A percentile compares a stretch with the other conserved stretches of the same genome.
phyloP scores from a whole-genome alignment of 2,329 filamentous ascomycete genomes.

The Fusarium aywerte region DNA sequence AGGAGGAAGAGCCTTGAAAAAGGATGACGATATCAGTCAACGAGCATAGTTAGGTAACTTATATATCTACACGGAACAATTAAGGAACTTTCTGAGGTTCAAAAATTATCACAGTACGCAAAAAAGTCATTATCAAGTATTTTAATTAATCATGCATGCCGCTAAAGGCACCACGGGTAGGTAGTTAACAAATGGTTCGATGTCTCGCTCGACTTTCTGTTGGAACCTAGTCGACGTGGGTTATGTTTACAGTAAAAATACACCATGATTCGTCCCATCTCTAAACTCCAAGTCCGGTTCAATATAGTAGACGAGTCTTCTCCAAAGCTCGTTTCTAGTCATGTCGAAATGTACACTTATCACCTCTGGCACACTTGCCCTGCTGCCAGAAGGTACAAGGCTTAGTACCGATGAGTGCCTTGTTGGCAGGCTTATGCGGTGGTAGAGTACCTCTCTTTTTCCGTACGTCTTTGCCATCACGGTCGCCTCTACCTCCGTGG shows the following conservation, averaged over 20 bases:
- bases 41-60: background rate
- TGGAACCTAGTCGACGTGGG: conserved; percentile 13
- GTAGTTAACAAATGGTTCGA: conserved; percentile 15
- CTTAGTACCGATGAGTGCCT: conserved; percentile 71
- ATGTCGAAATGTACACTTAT: conserved; percentile 79
- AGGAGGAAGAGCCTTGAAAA: background rate
- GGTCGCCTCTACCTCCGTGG: conserved; percentile 47
- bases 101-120: background rate
- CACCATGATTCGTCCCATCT: conserved; percentile 24
- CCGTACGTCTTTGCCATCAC: conserved; percentile 52
- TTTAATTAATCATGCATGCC: conserved; percentile 19
- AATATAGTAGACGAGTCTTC: conserved; percentile 16
- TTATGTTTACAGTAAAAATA: conserved; percentile 45
- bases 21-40: background rate
- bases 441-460: conserved; percentile 56
- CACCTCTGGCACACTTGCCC: conserved; percentile 77
- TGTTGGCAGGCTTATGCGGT: conserved; percentile 61
- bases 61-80: background rate
- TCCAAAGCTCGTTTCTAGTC: conserved; percentile 53
- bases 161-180: conserved; percentile 1
- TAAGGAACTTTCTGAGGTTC: background rate
- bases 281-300: conserved; percentile 22
- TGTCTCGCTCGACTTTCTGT: background rate
- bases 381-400: conserved; percentile 76
- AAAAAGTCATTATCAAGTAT: conserved; percentile 12